Base-by-base conservation (phyloP, 768 basidiomycete genomes). In the Suillus discolor region DNA sequence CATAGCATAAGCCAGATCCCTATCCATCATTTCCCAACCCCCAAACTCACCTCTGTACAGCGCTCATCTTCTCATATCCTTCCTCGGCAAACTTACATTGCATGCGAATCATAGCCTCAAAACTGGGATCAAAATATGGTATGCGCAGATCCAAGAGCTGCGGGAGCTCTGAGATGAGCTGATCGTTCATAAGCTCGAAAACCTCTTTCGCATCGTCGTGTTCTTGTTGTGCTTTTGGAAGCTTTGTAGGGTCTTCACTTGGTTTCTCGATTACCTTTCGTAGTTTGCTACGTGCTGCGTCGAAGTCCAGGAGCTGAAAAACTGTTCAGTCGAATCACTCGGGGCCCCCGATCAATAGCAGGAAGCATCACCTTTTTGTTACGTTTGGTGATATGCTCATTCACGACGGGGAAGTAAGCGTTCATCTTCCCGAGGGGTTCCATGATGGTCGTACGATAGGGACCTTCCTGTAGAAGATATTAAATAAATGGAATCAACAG, bases 91-190 rank as follows among this genome's bases (percentile, higher is more conserved):
- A 99, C 73, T 96, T 96, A 73, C 93, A 88, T 74, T 99, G 97
- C 88, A 97, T 93, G 38, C 97, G 87, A 69, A 96, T 95, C 97
- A 99, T 99, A 55, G 97, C 94, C 79, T 99, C 97, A 75, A 99
- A 99, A 70, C 93, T 96, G 6, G 97, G 97, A 77, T 99, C 97
- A 68, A 99, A 96, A 83, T 94, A 99, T 0, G 97, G 97, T 31
- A 99, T 92, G 45, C 97, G 93, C 23, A 98, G 87, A 72, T 98
- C 96, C 60, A 99, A 86, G 49, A 99, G 81, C 70, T 96, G 89
- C 0, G 97, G 97, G 18, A 99, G 83, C 71, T 99, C 97, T 34
- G 83, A 79, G 70, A 97, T 91, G 72, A 99, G 88, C 71, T 98
- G 95, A 47, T 92, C 89, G 75, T 99, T 99, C 70, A 99, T 84